These are phyloP conservation scores for Tranzscheliella williamsii DNA, from an alignment of 1,284 basidiomycete species.

Conservation along the genomic window DNA sequence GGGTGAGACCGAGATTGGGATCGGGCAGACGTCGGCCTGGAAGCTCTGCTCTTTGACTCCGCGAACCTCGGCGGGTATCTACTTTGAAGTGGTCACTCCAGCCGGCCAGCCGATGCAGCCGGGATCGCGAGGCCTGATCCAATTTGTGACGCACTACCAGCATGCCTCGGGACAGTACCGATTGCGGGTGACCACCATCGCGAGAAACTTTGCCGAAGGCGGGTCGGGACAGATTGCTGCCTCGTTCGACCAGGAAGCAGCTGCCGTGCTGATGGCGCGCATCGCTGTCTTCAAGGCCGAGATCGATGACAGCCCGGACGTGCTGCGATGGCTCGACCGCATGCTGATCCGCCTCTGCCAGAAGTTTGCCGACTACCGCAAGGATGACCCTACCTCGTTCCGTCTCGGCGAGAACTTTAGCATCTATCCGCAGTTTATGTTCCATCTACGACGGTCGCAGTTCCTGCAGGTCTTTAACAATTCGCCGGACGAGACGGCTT, in stretches of 20 bases:
- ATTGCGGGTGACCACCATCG: constrained; percentile 92
- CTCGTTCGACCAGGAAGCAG: constrained; percentile 97
- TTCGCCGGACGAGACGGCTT: constrained; percentile 98
- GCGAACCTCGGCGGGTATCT: constrained; percentile 85
- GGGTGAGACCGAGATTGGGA: constrained; percentile 98
- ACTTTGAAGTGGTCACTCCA: constrained; percentile 99
- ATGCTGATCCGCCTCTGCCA: constrained; percentile 99
- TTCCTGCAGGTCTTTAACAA: constrained; percentile 99
- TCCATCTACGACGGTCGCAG: constrained; percentile 94
- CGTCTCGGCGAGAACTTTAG: constrained; percentile 92
- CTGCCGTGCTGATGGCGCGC: constrained; percentile 96
- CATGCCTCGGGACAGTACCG: constrained; percentile 93
- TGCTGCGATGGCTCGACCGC: constrained; percentile 93
- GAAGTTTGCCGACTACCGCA: constrained; percentile 98
- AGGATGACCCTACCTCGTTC: constrained; percentile 95
- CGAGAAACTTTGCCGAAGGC: constrained; percentile 94
- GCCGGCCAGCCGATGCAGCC: constrained; percentile 90
- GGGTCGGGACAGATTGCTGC: constrained; percentile 89
- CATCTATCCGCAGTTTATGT: constrained; percentile 99
- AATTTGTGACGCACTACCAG: constrained; percentile 99
- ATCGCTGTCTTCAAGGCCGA: constrained; percentile 99
- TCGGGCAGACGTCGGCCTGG: constrained; percentile 99
- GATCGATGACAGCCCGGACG: constrained; percentile 97
- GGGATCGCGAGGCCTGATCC: constrained; percentile 90
- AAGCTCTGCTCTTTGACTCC: constrained; percentile 90